These are phyloP conservation scores for Pseudocercospora fuligena DNA, from an alignment of 2,329 filamentous ascomycete species.

Conservation along the genomic window DNA sequence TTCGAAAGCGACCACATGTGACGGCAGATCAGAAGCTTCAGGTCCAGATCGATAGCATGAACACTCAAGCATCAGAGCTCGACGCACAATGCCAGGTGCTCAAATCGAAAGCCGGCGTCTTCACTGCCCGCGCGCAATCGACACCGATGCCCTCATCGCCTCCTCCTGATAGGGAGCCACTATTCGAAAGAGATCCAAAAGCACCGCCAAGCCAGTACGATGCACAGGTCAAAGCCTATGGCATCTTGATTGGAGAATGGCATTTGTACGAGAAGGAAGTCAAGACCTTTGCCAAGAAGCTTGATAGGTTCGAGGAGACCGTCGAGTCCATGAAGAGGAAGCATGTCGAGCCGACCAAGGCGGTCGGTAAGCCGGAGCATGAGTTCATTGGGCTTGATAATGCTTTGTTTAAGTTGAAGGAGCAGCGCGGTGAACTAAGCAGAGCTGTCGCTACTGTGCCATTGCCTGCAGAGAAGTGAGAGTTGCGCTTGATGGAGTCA, in stretches of 20 bases:
- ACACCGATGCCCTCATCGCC: conserved; percentile 18
- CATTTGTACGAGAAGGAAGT: conserved; percentile 16
- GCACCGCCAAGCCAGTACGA: conserved; percentile 20
- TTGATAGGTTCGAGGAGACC: conserved; percentile 15
- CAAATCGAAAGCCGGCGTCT: conserved; percentile 6
- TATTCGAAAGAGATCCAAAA: conserved; percentile 17
- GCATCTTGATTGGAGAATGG: conserved; percentile 17
- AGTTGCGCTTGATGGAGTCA: neutral
- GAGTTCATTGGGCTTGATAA: conserved; percentile 22
- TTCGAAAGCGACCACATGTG: conserved; percentile 14
- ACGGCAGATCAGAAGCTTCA: conserved; percentile 18
- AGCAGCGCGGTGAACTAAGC: conserved; percentile 12
- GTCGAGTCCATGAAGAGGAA: conserved; percentile 17
- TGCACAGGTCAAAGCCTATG: conserved; percentile 15
- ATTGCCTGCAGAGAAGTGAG: conserved; percentile 29
- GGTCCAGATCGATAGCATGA: conserved; percentile 17
- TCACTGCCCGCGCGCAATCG: conserved; percentile 11
- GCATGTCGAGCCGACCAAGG: conserved; percentile 12
- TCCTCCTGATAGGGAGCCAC: conserved; percentile 15
- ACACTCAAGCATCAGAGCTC: conserved; percentile 17
- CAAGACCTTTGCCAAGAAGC: conserved; percentile 13
- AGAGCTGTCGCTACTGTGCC: conserved; percentile 9
- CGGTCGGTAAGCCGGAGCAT: conserved; percentile 16
- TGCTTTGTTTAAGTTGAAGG: conserved; percentile 21
- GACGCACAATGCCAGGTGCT: conserved; percentile 9